Evolutionary conservation across 2,329 filamentous ascomycete species (phyloP).

Genomic region (Talaromyces funiculosus): DNA sequence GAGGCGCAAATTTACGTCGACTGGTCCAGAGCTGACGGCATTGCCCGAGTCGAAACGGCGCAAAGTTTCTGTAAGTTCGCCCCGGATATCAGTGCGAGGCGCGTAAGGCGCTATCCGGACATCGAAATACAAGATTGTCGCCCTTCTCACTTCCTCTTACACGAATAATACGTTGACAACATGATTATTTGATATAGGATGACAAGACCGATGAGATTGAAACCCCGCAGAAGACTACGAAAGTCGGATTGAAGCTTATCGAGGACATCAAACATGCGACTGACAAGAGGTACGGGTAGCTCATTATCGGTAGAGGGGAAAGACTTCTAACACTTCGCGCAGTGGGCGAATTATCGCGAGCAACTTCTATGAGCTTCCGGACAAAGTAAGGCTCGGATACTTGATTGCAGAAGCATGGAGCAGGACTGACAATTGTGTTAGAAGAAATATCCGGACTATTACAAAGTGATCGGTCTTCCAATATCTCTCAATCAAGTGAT

Average conservation of each 20-base stretch:
- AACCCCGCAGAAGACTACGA: conserved; percentile 62
- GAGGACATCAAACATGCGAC: conserved; percentile 68
- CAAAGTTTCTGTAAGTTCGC: conserved; percentile 53
- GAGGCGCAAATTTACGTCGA: conserved; percentile 53
- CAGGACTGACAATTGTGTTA: conserved; percentile 24
- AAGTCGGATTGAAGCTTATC: conserved; percentile 66
- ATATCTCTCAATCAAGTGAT: conserved; percentile 74
- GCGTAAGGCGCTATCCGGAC: neutral
- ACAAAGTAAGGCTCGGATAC: conserved; percentile 37
- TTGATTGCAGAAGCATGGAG: neutral
- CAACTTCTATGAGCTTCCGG: conserved; percentile 68
- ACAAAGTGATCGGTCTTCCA: conserved; percentile 68
- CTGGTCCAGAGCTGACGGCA: conserved; percentile 43
- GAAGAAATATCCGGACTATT: conserved; percentile 65
- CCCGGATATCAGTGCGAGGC: neutral
- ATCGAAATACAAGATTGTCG: neutral
- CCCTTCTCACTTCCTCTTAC: neutral
- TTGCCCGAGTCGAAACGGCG: conserved; percentile 54
- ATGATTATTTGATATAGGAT: conserved; percentile 2
- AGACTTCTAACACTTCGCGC: conserved; percentile 18
- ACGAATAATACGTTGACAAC: neutral
- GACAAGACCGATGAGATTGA: conserved; percentile 38
- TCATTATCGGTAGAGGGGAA: neutral
- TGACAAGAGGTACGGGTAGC: conserved; percentile 65
- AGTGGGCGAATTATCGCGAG: conserved; percentile 69